A percentile compares a stretch with the other conserved stretches of the same genome.
These are phyloP conservation scores for Dillenia turbinata DNA, from an alignment of 164 flowering plant species.

Conservation along the genomic window DNA sequence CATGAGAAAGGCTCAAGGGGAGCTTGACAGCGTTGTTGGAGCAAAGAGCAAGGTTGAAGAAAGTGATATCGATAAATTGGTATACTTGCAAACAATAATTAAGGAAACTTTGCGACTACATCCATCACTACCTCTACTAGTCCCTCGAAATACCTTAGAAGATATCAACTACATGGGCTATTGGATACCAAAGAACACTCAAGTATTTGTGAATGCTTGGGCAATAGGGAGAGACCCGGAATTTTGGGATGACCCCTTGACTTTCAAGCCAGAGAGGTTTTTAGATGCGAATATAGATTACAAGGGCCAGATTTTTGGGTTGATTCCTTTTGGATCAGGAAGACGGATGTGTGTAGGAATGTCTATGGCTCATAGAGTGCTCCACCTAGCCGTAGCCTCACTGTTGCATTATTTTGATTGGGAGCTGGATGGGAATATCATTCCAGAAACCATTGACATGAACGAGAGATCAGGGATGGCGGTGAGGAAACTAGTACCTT, in stretches of 20 bases:
- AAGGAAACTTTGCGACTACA: conserved; percentile 11
- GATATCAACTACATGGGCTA: conserved; percentile 5
- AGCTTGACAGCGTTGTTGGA: conserved; percentile 18
- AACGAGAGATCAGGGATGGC: conserved; percentile 1
- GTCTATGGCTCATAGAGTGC: neutral
- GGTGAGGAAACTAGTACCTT: neutral
- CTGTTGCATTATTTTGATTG: conserved; percentile 1
- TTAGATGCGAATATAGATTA: neutral
- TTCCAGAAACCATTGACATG: conserved; percentile 4
- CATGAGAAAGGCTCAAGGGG: conserved; percentile 13
- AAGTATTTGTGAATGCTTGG: conserved; percentile 4
- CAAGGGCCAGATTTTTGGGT: neutral
- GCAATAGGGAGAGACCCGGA: conserved; percentile 1
- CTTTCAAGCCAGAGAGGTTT: conserved; percentile 1
- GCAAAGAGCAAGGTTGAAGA: conserved; percentile 17
- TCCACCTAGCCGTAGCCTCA: conserved; percentile 2
- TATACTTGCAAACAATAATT: conserved; percentile 7
- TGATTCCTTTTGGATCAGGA: neutral
- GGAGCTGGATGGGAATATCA: neutral
- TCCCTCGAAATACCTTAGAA: conserved; percentile 15
- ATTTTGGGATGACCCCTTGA: neutral
- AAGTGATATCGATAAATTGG: conserved; percentile 11
- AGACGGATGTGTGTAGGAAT: neutral
- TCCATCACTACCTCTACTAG: conserved; percentile 19
- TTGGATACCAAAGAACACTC: neutral